A percentile compares a stretch with the other conserved stretches of the same genome.
phyloP scores from a whole-genome alignment of 352 stramenopile genomes.

The Pythium sukuiense region DNA sequence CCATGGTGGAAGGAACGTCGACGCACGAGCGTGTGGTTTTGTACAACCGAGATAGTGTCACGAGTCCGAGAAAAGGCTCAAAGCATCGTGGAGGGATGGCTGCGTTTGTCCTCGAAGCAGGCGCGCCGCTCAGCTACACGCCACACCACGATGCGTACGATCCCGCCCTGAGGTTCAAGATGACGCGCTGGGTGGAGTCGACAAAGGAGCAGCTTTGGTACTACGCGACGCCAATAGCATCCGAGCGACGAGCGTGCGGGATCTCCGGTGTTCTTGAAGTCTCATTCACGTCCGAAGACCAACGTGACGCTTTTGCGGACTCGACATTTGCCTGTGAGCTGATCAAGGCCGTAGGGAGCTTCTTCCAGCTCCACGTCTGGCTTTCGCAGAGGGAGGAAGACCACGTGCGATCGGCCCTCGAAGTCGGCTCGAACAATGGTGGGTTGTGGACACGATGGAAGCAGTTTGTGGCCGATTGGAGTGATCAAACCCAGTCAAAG shows the following conservation, averaged over 20 bases:
- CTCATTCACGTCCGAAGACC: conserved; percentile 3
- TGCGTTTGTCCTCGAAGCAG: conserved; percentile 10
- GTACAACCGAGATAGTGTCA: not conserved
- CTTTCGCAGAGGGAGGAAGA: not conserved
- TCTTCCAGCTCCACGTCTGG: not conserved
- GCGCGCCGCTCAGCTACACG: conserved; percentile 13
- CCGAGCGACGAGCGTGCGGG: not conserved
- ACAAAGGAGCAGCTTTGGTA: not conserved
- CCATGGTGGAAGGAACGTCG: not conserved
- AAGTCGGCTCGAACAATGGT: not conserved
- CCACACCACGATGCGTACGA: conserved; percentile 20
- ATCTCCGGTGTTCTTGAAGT: conserved; percentile 16
- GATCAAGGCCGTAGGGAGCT: not conserved
- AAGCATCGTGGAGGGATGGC: conserved; percentile 9
- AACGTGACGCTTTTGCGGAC: not conserved
- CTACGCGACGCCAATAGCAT: conserved; percentile 8
- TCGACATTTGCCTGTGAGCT: not conserved
- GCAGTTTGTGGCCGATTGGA: not conserved
- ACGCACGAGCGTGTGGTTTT: conserved; percentile 1
- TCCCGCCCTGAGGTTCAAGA: not conserved
- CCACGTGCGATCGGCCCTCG: not conserved
- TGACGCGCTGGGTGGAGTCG: not conserved
- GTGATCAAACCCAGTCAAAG: not conserved
- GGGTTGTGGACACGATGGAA: conserved; percentile 5
- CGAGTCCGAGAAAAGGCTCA: not conserved